Evolutionary conservation across 805 yeast species (phyloP).

Genomic region (Suhomyces kilbournensis): DNA sequence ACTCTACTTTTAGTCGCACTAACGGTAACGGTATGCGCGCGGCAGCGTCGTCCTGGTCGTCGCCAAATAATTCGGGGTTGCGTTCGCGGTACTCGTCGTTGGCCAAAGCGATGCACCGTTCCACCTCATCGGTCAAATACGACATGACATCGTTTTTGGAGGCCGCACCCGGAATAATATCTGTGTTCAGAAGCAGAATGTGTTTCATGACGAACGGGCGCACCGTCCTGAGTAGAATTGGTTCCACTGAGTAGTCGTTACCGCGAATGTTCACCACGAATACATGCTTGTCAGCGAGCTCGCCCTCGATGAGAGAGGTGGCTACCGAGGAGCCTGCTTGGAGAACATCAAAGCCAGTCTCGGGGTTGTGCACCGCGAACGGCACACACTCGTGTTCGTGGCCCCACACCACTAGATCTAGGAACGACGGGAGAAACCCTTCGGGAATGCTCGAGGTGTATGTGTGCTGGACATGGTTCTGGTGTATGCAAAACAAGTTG

Average conservation of each 20-base stretch:
- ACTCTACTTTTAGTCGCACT: conserved; percentile 79
- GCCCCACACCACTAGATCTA: conserved; percentile 91
- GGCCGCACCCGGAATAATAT: conserved; percentile 57
- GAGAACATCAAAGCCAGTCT: conserved; percentile 68
- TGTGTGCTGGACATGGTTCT: conserved; percentile 81
- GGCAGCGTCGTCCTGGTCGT: conserved; percentile 7
- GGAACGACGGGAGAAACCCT: conserved; percentile 70
- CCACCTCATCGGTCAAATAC: conserved; percentile 63
- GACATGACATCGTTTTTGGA: conserved; percentile 58
- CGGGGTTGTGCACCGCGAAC: conserved; percentile 56
- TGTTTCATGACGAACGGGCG: conserved; percentile 81
- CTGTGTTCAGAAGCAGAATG: conserved; percentile 50
- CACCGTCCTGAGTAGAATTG: conserved; percentile 63
- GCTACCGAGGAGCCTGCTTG: conserved; percentile 96
- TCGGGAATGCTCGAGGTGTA: conserved; percentile 85
- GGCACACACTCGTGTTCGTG: conserved; percentile 96
- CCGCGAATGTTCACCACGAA: conserved; percentile 68
- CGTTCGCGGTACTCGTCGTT: conserved; percentile 43
- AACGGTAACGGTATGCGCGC: conserved; percentile 66
- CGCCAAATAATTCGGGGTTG: conserved; percentile 27
- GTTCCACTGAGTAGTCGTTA: conserved; percentile 52
- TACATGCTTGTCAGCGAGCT: conserved; percentile 69
- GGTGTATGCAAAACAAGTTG: conserved; percentile 83
- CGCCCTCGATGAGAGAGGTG: conserved; percentile 84
- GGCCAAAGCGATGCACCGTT: conserved; percentile 61